phyloP scores from a whole-genome alignment of 179 eudicot genomes.

The Spergularia azorica region DNA sequence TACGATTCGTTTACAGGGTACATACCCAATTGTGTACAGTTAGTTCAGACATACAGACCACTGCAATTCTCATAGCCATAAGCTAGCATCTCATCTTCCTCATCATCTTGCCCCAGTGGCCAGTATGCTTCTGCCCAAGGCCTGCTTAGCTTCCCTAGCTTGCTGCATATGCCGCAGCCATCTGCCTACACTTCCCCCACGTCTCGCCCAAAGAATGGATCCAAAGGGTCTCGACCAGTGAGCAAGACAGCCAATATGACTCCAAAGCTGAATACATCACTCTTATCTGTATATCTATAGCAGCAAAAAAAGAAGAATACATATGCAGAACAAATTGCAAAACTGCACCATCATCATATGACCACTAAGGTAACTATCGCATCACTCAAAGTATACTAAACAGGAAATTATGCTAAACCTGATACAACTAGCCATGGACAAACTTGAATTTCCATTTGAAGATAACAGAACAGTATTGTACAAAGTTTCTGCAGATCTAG shows the following conservation, averaged over 20 bases:
- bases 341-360: not conserved
- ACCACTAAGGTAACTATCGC: not conserved
- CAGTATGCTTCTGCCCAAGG: conserved; percentile 70
- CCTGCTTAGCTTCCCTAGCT: conserved; percentile 75
- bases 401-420: conserved; percentile 7
- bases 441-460: conserved; percentile 31
- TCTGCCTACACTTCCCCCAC: conserved; percentile 72
- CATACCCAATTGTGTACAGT: not conserved
- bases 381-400: not conserved
- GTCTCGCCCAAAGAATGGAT: conserved; percentile 65
- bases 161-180: conserved; percentile 86
- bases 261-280: conserved; percentile 91
- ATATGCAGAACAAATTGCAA: not conserved
- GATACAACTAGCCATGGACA: conserved; percentile 18
- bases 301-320: not conserved
- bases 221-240: conserved; percentile 75
- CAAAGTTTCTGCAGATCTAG: conserved; percentile 42
- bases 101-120: conserved; percentile 59
- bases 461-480: conserved; percentile 25
- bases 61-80: conserved; percentile 88
- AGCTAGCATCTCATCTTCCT: conserved; percentile 80
- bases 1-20: too few relatives aligned
- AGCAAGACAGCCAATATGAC: conserved; percentile 76
- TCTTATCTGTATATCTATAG: conserved; percentile 79
- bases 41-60: conserved; percentile 74